phyloP scores from a whole-genome alignment of 192 early-diverging fungal species.

The Lunasporangiospora selenospora region DNA sequence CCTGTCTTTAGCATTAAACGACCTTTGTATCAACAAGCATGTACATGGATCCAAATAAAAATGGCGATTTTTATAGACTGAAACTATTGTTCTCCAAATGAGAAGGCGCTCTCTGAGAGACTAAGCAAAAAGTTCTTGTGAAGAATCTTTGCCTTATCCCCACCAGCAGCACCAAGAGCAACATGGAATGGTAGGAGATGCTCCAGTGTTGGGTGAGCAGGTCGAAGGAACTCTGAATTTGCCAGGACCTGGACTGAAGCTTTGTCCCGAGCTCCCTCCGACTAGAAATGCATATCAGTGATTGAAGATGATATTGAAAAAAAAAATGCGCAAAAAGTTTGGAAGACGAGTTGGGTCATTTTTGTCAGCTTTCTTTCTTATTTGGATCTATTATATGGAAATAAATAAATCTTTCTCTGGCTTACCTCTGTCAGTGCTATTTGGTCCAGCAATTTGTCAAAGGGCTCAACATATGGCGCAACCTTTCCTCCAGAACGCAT shows the following conservation, averaged over 20 bases:
- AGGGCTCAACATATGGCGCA: slow-evolving; percentile 59
- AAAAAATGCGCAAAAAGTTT: background rate
- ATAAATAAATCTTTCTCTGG: too few species aligned
- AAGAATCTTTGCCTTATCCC: slow-evolving; percentile 44
- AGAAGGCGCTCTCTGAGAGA: slow-evolving; percentile 29
- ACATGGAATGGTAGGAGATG: slow-evolving; percentile 75
- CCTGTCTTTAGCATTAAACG: too few species aligned
- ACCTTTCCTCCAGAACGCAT: slow-evolving; percentile 25
- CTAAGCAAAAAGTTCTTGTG: slow-evolving; percentile 44
- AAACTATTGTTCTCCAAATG: slow-evolving; percentile 36
- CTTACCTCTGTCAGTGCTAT: slow-evolving; percentile 40
- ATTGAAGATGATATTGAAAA: background rate
- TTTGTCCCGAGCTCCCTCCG: slow-evolving; percentile 46
- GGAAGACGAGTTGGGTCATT: background rate
- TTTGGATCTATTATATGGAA: background rate
- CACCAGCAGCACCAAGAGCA: slow-evolving; percentile 65
- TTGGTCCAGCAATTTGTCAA: slow-evolving; percentile 65
- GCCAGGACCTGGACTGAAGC: slow-evolving; percentile 49
- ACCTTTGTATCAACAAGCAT: too few species aligned
- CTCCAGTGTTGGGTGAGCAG: slow-evolving; percentile 70
- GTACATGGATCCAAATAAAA: too few species aligned
- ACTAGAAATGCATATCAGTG: slow-evolving; percentile 7
- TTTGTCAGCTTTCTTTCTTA: slow-evolving; percentile 4
- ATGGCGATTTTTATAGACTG: too few species aligned
- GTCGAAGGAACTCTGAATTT: slow-evolving; percentile 47